Base-by-base conservation (phyloP, 202 grass and related monocot genomes). In the Panicum hallii region DNA sequence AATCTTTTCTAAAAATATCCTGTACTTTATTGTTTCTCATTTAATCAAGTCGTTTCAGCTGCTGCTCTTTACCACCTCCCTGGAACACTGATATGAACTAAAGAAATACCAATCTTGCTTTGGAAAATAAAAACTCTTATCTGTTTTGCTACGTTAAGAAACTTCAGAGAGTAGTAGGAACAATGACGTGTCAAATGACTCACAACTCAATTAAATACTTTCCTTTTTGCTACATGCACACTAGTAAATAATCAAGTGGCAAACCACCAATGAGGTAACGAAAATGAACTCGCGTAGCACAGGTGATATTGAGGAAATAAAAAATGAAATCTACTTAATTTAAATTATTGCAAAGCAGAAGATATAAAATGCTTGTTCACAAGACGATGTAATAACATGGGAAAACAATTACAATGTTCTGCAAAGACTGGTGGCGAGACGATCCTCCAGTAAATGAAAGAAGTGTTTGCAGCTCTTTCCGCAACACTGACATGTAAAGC, bases 391-490 rank as follows among this genome's bases (percentile, higher is more conserved):
- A 63, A 62, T 4, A 62, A 62, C 11, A 62, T 0, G 52, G n/a
- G 7, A 58, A 50, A 76, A 32, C 11, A 42, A 89, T 95, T 94
- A 97, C 95, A 84, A 98, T 98, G 85, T 98, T 98, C 68, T 89
- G 95, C 82, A 95, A 84, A 61, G 89, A 95, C 66, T 95, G 95
- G 75, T 92, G 86, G 84, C 89, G 89, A 79, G 89, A 88, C 41
- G 78, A 80, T 88, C 93, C 87, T 76, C 83, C 75, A 62, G 89
- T 84, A 66, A 98, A 86, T 79, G 91, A 93, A 87, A 98, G 91
- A 78, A 98, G 93, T 73, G 93, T 93, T 88, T 88, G 87, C 79
- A 98, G 91, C 62, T 98, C 95, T 77, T 88, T 93, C 70, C 91
- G 92, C 89, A 95, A 83, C 71, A 98, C 82, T 67, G 93, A 95